Evolutionary conservation across 257 asterid species (phyloP).

Genomic region (Rubia yunnanensis): DNA sequence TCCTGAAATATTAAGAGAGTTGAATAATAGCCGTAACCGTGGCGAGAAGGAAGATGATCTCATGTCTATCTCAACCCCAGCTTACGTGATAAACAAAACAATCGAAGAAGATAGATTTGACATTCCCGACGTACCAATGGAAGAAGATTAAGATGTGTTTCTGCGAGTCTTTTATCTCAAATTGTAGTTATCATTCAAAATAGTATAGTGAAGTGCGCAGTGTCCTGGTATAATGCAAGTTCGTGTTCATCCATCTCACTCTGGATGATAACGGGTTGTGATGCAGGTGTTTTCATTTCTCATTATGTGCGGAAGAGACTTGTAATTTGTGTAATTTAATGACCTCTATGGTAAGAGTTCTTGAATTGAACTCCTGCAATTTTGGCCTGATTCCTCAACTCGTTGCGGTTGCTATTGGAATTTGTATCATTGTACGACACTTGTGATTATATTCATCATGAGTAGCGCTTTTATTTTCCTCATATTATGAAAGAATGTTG

Average conservation of each 20-base stretch:
- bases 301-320: too few species aligned
- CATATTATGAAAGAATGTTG: too few species aligned
- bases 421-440: too few species aligned
- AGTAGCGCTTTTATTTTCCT: too few species aligned
- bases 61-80: conserved; percentile 55
- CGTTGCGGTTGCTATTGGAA: too few species aligned
- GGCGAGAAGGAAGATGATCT: conserved; percentile 81
- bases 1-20: conserved; percentile 83
- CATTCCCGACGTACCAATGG: conserved; percentile 95
- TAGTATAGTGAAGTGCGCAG: background rate
- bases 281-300: too few species aligned
- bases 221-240: background rate
- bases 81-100: conserved; percentile 50
- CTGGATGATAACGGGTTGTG: too few species aligned
- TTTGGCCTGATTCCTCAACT: too few species aligned
- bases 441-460: too few species aligned
- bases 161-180: background rate
- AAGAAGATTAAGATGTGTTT: conserved; percentile 59
- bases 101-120: conserved; percentile 83
- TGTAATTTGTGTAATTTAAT: too few species aligned
- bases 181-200: background rate
- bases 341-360: too few species aligned
- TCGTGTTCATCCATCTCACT: background rate
- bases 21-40: conserved; percentile 79
- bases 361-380: too few species aligned